Percentiles rank a stretch among this genome's conserved stretches.
These are phyloP conservation scores for Mortierella sp. DNA, from an alignment of 371 early-diverging fungal genomes.

Conservation along the genomic window DNA sequence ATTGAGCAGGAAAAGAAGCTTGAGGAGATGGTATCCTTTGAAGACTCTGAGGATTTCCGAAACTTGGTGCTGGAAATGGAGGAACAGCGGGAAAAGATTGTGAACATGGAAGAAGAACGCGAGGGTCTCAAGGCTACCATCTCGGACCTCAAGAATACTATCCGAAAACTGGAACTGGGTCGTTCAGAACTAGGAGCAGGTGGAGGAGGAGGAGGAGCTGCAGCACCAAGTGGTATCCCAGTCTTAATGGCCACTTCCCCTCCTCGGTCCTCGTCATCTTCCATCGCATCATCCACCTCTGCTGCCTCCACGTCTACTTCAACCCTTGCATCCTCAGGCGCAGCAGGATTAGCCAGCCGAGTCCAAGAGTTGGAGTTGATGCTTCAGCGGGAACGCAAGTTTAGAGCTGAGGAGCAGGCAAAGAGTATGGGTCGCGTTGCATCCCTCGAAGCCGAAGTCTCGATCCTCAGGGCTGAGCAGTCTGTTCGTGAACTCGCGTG, in stretches of 20 bases:
- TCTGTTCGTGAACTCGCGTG: constrained; percentile 33
- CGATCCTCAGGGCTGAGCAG: constrained; percentile 54
- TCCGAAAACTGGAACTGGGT: constrained; percentile 49
- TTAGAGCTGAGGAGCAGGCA: constrained; percentile 37
- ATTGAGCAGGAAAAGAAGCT: constrained; percentile 49
- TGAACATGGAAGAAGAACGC: constrained; percentile 53
- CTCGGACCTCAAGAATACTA: constrained; percentile 38
- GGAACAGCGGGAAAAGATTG: constrained; percentile 58
- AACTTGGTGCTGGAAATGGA: constrained; percentile 54
- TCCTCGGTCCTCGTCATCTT: too few species aligned
- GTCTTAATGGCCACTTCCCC: too few species aligned
- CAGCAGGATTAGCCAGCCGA: constrained; percentile 14
- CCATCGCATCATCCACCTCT: too few species aligned
- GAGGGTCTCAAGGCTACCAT: too few species aligned
- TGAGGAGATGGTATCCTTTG: constrained; percentile 54
- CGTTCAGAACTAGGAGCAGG: constrained; percentile 1
- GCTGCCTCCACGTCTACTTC: constrained; percentile 2
- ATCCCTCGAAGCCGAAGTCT: constrained; percentile 59
- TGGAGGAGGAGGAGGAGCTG: too few species aligned
- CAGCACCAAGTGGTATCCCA: too few species aligned
- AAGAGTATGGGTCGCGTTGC: constrained; percentile 56
- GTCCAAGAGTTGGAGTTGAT: constrained; percentile 34
- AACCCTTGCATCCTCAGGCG: background rate
- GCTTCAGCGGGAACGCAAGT: constrained; percentile 26
- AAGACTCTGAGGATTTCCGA: constrained; percentile 56